These are phyloP conservation scores for Suillus luteus DNA, from an alignment of 768 basidiomycete genomes.

Conservation along the genomic window DNA sequence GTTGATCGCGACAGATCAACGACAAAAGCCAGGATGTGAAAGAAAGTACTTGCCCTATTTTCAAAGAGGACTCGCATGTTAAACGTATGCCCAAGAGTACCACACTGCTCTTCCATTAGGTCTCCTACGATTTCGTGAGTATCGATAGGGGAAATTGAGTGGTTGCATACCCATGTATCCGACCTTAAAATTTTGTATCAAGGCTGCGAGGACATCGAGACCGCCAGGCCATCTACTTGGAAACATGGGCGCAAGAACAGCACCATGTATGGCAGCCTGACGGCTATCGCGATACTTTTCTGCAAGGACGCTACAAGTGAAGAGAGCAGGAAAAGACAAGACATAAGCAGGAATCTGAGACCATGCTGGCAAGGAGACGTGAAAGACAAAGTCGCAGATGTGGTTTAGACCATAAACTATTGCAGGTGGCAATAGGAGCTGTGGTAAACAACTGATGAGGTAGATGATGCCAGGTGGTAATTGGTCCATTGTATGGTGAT, in stretches of 20 bases:
- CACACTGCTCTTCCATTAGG: constrained; percentile 12
- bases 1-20: not conserved
- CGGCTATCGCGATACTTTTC: constrained; percentile 31
- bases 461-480: constrained; percentile 38
- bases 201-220: constrained; percentile 43
- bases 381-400: constrained; percentile 15
- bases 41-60: constrained; percentile 21
- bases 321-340: constrained; percentile 27
- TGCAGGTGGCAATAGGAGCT: constrained; percentile 21
- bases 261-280: constrained; percentile 46
- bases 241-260: constrained; percentile 43
- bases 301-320: constrained; percentile 20
- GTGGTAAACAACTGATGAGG: constrained; percentile 28
- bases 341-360: constrained; percentile 19
- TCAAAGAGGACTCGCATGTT: constrained; percentile 29
- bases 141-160: not conserved
- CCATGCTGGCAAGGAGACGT: constrained; percentile 19
- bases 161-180: constrained; percentile 50
- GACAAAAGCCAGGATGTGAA: not conserved
- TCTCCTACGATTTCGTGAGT: constrained; percentile 17
- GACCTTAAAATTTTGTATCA: constrained; percentile 40
- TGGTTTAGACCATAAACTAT: constrained; percentile 20
- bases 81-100: constrained; percentile 27
- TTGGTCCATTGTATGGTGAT: constrained; percentile 19
- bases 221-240: constrained; percentile 45